These are phyloP conservation scores for Lepidium africanum DNA, from an alignment of 345 rosid genomes.

Conservation along the genomic window DNA sequence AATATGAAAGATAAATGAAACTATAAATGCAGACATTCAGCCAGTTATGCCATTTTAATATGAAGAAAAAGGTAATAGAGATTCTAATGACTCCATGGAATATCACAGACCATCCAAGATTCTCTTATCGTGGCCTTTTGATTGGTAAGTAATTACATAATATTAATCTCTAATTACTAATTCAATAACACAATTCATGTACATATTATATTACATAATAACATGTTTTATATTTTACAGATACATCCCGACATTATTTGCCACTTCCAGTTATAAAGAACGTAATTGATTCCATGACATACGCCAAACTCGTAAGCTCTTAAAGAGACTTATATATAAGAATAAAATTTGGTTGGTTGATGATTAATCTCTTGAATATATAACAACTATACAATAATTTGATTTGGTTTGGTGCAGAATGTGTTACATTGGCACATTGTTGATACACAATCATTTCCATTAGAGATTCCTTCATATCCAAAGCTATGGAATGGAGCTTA, in stretches of 20 bases:
- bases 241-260: conserved; percentile 71
- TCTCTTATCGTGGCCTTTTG: conserved; percentile 61
- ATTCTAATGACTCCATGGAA: conserved; percentile 55
- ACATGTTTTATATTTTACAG: conserved; percentile 35
- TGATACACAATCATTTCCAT: conserved; percentile 59
- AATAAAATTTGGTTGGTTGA: not conserved
- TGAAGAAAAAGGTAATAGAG: conserved; percentile 35
- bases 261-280: conserved; percentile 50
- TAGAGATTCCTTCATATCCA: conserved; percentile 70
- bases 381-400: not conserved
- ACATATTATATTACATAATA: not conserved
- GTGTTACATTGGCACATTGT: conserved; percentile 80
- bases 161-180: not conserved
- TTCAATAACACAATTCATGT: not conserved
- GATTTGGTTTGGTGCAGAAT: conserved; percentile 34
- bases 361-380: not conserved
- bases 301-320: conserved; percentile 59
- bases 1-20: not conserved
- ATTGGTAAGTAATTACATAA: conserved; percentile 37
- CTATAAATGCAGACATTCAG: conserved; percentile 56
- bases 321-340: too few species aligned
- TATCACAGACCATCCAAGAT: conserved; percentile 58
- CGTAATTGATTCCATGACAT: conserved; percentile 69
- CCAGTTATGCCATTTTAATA: conserved; percentile 57
- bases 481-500: conserved; percentile 71